Evolutionary conservation across 257 asterid species (phyloP).

Genomic region (Ehretia macrophylla): DNA sequence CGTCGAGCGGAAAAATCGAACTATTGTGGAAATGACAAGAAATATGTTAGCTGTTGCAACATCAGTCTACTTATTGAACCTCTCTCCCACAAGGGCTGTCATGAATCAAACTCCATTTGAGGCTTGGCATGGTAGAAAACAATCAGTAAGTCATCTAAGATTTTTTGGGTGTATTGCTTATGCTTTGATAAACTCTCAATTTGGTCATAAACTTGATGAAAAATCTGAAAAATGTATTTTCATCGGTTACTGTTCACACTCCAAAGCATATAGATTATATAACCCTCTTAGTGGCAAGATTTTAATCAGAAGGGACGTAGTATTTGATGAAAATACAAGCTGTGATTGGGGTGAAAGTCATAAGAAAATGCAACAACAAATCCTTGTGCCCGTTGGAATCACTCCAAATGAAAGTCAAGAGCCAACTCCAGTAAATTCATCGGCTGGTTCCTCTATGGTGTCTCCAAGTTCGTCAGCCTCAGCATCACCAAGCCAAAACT

Average conservation of each 20-base stretch:
- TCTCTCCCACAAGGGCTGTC: background rate
- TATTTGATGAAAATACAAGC: background rate
- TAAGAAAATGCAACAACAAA: background rate
- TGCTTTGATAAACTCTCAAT: background rate
- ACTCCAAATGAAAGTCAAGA: background rate
- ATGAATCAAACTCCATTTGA: background rate
- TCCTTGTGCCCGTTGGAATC: background rate
- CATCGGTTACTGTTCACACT: background rate
- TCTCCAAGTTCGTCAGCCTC: no score
- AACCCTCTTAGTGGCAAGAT: background rate
- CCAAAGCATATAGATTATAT: conserved; percentile 12
- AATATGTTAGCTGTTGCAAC: background rate
- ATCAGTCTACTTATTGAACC: conserved; percentile 1
- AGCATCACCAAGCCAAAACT: no score
- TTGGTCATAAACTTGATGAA: background rate
- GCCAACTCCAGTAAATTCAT: background rate
- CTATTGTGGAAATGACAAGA: background rate
- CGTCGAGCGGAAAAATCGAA: background rate
- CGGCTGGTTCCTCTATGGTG: no score
- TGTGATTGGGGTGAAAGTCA: background rate
- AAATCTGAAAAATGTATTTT: background rate
- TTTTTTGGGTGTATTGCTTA: conserved; percentile 1
- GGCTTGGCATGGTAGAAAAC: background rate
- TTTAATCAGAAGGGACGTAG: background rate
- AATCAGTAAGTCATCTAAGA: background rate